phyloP scores from a whole-genome alignment of 495 filamentous ascomycete genomes.

The Aspergillus haitiensis region DNA sequence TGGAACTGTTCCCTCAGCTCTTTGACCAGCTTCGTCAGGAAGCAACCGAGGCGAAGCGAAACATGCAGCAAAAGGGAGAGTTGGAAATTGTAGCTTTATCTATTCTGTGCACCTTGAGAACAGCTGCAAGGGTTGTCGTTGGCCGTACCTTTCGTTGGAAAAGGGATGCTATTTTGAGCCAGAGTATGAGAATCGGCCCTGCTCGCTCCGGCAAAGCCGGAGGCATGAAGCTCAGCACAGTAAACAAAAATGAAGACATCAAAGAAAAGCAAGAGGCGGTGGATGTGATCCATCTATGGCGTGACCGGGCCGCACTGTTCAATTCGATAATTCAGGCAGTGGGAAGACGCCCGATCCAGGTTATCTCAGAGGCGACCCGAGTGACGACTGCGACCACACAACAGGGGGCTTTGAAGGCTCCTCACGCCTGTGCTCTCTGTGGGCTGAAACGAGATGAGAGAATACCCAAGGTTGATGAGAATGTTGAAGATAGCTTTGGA shows the following conservation, averaged over 20 bases:
- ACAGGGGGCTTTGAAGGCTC: constrained; percentile 66
- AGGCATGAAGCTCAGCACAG: constrained; percentile 86
- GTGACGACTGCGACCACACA: constrained; percentile 56
- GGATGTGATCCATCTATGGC: constrained; percentile 75
- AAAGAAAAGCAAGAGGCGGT: constrained; percentile 86
- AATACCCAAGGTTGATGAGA: constrained; percentile 68
- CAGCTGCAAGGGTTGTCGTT: constrained; percentile 77
- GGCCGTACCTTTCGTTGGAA: constrained; percentile 89
- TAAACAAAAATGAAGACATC: constrained; percentile 74
- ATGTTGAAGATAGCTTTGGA: constrained; percentile 84
- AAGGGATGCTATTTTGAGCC: constrained; percentile 78
- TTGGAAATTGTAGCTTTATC: constrained; percentile 39
- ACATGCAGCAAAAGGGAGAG: constrained; percentile 19
- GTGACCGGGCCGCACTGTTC: constrained; percentile 42
- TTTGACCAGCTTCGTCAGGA: constrained; percentile 53
- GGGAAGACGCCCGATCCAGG: constrained; percentile 56
- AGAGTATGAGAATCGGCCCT: constrained; percentile 80
- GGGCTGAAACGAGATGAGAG: constrained; percentile 85
- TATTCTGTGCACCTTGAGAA: constrained; percentile 57
- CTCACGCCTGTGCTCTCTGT: constrained; percentile 82
- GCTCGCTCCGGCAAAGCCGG: constrained; percentile 62
- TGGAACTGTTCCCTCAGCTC: constrained; percentile 69
- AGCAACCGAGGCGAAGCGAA: constrained; percentile 30
- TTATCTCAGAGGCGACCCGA: constrained; percentile 61
- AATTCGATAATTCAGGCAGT: constrained; percentile 41